A percentile compares a stretch with the other conserved stretches of the same genome.
Evolutionary conservation across 495 filamentous ascomycete species (phyloP).

Genomic region (Penicillium cataractarum): DNA sequence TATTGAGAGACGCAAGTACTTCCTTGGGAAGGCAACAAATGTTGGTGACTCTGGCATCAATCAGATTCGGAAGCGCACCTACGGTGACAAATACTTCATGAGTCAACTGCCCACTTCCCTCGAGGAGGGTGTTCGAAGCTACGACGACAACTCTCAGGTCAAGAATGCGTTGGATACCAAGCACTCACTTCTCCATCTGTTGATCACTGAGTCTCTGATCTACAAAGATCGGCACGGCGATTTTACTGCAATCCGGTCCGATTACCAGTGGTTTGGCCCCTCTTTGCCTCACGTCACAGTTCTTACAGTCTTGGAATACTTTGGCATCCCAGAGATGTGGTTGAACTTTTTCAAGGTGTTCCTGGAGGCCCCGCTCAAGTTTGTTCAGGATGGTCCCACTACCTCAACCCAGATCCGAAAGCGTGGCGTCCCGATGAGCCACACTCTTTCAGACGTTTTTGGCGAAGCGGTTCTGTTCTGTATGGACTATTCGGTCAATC

Average conservation of each 20-base stretch:
- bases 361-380: slow-evolving; percentile 62
- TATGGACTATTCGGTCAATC: slow-evolving; percentile 68
- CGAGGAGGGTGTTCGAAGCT: slow-evolving; percentile 25
- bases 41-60: slow-evolving; percentile 32
- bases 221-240: slow-evolving; percentile 58
- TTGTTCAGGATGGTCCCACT: slow-evolving; percentile 54
- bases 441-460: slow-evolving; percentile 61
- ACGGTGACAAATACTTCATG: slow-evolving; percentile 58
- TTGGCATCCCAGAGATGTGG: slow-evolving; percentile 63
- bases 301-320: slow-evolving; percentile 57
- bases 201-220: slow-evolving; percentile 66
- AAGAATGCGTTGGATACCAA: slow-evolving; percentile 57
- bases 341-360: slow-evolving; percentile 64
- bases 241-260: slow-evolving; percentile 63
- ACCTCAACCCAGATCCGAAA: slow-evolving; percentile 48
- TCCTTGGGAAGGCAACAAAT: slow-evolving; percentile 33
- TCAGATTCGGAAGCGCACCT: slow-evolving; percentile 39
- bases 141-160: slow-evolving; percentile 37
- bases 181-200: slow-evolving; percentile 61
- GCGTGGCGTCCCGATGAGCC: slow-evolving; percentile 62
- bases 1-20: slow-evolving; percentile 52
- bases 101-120: slow-evolving; percentile 45
- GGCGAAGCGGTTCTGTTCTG: slow-evolving; percentile 66
- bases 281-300: slow-evolving; percentile 64
- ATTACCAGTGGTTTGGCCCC: slow-evolving; percentile 65